Conservation (phyloP, 768 basidiomycete genomes). For the Lactarius deliciosus region DNA sequence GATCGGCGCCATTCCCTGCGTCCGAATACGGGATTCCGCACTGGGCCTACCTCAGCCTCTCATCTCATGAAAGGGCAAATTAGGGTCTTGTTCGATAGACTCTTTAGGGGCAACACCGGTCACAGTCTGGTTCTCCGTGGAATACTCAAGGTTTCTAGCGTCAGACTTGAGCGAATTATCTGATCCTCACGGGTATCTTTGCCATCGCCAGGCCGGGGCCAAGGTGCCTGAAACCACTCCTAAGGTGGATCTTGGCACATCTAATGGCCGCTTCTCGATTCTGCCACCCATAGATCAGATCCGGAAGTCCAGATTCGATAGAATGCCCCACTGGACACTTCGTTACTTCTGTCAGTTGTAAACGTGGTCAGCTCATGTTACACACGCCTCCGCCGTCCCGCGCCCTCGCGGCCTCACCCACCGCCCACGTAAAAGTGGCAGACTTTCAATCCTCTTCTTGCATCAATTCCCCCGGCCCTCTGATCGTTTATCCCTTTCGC, state of each 20-base stretch:
- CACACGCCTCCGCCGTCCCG: slow-evolving; percentile 37
- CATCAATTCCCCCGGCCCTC: slow-evolving; percentile 35
- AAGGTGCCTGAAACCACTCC: slow-evolving; percentile 26
- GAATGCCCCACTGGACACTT: slow-evolving; percentile 16
- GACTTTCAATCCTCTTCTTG: slow-evolving; percentile 26
- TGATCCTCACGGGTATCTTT: slow-evolving; percentile 14
- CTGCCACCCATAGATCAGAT: slow-evolving; percentile 25
- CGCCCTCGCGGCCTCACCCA: slow-evolving; percentile 37
- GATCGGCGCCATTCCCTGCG: slow-evolving; percentile 20
- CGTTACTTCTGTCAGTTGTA: slow-evolving; percentile 6
- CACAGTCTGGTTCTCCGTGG: not conserved
- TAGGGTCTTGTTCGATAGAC: not conserved
- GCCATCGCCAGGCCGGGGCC: slow-evolving; percentile 5
- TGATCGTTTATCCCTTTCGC: slow-evolving; percentile 30
- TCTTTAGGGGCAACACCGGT: not conserved
- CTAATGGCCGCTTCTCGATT: slow-evolving; percentile 16
- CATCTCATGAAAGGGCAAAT: slow-evolving; percentile 1
- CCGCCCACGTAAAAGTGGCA: slow-evolving; percentile 33
- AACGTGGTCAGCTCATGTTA: slow-evolving; percentile 38
- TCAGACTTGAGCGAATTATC: not conserved
- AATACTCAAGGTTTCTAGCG: slow-evolving; percentile 2
- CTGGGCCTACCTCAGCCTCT: slow-evolving; percentile 14
- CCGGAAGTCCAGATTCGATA: slow-evolving; percentile 26
- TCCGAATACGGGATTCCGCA: slow-evolving; percentile 16
- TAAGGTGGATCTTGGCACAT: slow-evolving; percentile 22